Evolutionary conservation across 306 rosid genomes (phyloP), one percentile per base, ranked within the genome.

Genomic region (Lagenaria siceraria): DNA sequence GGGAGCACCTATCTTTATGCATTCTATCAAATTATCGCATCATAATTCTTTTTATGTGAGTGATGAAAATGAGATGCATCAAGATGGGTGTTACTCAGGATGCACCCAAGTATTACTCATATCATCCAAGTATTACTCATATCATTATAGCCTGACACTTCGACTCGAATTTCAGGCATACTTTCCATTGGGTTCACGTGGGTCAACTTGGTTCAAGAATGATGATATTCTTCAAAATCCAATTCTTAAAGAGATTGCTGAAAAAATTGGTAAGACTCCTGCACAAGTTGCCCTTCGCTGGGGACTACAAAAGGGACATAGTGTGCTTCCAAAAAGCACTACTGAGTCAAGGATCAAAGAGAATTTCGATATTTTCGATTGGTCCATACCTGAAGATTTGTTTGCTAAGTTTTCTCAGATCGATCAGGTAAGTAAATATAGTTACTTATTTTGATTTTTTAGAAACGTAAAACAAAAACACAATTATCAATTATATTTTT

Each of bases 231-330:
- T 91, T 17, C 69, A 81, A 84, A 82, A 87, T 51, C 93, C 90
- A 24, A 42, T 83, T 52, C 43, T 89, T 38, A 83, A 43, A 14
- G 82, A 38, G 48, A 63, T 89, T 0, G 90, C 88, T 0, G 84
- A 84, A 49, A 89, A 81, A 74, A 76, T 91, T 35, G 90, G 90
- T 27, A 91, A 84, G 80, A 86, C 88, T 80, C 95, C 92, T 17
- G 95, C 95, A 33, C 91, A 91, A 81, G 90, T 91, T 38, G 91
- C 92, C 77, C 85, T 91, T 69, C 91, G 95, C 7, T 89, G 97
- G 95, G 97, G 97, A 64, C 87, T 88, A 74, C 92, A 91, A 78
- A 88, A 65, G 88, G 91, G 92, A 43, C 90, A 91, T 29, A 89
- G 90, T 64, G 91, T 91, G 78, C 89, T 91, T 73, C 97, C 96